A percentile compares a stretch with the other conserved stretches of the same genome.
These are phyloP conservation scores for Plasmodium ovale DNA, from an alignment of 169 alveolate species.

Conservation along the genomic window DNA sequence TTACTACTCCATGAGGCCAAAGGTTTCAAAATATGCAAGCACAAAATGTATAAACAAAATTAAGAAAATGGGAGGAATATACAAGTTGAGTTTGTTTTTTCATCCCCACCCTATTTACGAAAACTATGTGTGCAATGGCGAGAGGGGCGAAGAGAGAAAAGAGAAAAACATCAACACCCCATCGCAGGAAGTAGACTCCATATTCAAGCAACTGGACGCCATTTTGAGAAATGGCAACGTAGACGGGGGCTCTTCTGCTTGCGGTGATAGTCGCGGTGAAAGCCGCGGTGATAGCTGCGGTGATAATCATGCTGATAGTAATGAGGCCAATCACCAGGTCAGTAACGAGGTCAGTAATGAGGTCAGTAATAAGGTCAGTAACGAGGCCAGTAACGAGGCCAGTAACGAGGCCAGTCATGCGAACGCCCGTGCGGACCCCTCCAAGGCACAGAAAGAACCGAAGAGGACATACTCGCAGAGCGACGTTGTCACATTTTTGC, in stretches of 20 bases:
- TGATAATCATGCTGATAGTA: too few species aligned
- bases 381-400: background rate
- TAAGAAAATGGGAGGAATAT: constrained; percentile 76
- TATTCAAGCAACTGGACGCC: background rate
- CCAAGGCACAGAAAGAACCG: background rate
- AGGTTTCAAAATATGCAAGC: constrained; percentile 65
- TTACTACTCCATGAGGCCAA: constrained; percentile 68
- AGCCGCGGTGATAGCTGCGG: too few species aligned
- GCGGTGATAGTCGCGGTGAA: too few species aligned
- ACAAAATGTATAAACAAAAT: constrained; percentile 54
- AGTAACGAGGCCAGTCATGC: too few species aligned
- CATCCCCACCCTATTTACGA: constrained; percentile 37
- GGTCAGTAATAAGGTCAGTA: too few species aligned
- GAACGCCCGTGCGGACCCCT: background rate
- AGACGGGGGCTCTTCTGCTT: background rate
- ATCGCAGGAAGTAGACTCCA: background rate
- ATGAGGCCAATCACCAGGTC: too few species aligned
- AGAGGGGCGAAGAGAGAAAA: background rate
- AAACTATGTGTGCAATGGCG: background rate
- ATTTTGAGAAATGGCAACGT: too few species aligned
- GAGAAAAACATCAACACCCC: background rate
- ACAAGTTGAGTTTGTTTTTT: constrained; percentile 78
- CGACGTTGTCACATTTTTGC: constrained; percentile 57
- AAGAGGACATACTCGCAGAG: constrained; percentile 25
- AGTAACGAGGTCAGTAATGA: background rate